A percentile compares a stretch with the other conserved stretches of the same genome.
Conservation (phyloP, 2,329 filamentous ascomycete genomes). For the Nemania abortiva region DNA sequence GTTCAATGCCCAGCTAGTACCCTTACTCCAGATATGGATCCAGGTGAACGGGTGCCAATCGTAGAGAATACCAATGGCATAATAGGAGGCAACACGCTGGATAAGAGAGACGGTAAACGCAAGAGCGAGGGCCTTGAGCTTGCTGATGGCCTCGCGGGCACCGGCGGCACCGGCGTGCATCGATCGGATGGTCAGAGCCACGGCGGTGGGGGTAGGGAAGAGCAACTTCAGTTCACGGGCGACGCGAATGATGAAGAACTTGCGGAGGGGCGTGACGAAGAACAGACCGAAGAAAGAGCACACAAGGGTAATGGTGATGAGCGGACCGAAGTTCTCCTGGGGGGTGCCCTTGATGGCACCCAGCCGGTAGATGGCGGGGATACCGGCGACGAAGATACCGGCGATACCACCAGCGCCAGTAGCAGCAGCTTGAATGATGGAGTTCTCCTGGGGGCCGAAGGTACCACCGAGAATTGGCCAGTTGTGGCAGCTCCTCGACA, state of each 20-base stretch:
- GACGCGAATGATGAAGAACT: conserved; percentile 76
- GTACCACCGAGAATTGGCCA: conserved; percentile 65
- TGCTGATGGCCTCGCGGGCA: conserved; percentile 63
- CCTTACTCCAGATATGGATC: conserved; percentile 67
- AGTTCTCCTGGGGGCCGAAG: conserved; percentile 70
- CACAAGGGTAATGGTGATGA: conserved; percentile 71
- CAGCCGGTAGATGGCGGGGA: conserved; percentile 68
- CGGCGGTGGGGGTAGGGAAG: conserved; percentile 70
- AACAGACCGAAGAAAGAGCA: conserved; percentile 74
- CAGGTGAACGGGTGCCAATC: conserved; percentile 67
- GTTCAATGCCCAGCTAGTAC: conserved; percentile 62
- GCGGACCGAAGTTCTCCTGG: conserved; percentile 65
- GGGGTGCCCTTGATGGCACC: conserved; percentile 60
- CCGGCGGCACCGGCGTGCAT: conserved; percentile 68
- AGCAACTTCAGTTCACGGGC: conserved; percentile 69
- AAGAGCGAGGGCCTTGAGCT: conserved; percentile 64
- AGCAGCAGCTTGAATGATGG: conserved; percentile 66
- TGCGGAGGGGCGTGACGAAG: conserved; percentile 72
- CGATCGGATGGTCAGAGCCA: conserved; percentile 68
- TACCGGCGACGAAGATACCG: conserved; percentile 66
- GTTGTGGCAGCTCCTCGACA: conserved; percentile 56
- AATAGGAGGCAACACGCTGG: conserved; percentile 68
- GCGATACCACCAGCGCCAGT: conserved; percentile 67
- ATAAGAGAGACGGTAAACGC: conserved; percentile 62
- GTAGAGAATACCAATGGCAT: conserved; percentile 69